Base-by-base conservation (phyloP, 2,329 filamentous ascomycete genomes). In the Fusarium veterinarium region DNA sequence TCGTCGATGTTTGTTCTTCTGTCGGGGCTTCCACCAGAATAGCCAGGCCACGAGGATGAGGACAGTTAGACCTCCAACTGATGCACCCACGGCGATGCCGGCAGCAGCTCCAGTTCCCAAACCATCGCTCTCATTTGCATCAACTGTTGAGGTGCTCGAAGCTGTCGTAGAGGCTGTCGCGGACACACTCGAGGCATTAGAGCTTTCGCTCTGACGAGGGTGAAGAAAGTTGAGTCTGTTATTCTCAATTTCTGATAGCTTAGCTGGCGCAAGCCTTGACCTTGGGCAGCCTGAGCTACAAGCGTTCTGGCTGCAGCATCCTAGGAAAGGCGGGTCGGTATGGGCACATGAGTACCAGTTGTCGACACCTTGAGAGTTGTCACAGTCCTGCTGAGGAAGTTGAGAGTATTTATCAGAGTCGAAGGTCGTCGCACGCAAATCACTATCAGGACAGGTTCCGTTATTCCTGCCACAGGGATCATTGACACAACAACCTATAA, bases 401-500 rank as follows among this genome's bases (percentile, higher is more conserved):
- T 76, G 61, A 1, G 60, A 37, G 62, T 83, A 84, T 7, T 52
- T 68, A 31, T 77, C 70, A 6, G 60, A 42, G 30, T 77, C 70
- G 72, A 84, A 84, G 10, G 76, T 79, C n/a, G 78, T 71, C 3
- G 75, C 53, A 16, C 75, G 73, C 45, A 83, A 44, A 35, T 76
- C 64, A 5, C 71, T 66, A 13, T 76, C 71, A 3, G 81, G 81
- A 59, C 83, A 84, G 40, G 64, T 44, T 40, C 82, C 82, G 25
- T 75, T 72, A 37, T 70, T 72, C 12, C 62, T 65, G 28, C 73
- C 64, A 73, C 80, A 83, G 5, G 83, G 82, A 57, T 85, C 72
- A 38, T 74, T 73, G 40, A 76, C 74, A 73, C 84, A 85, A 72
- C 84, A 85, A 12, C 83, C 84, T 38, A 85, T 45, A 62, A 84